phyloP scores from a whole-genome alignment of 2,329 filamentous ascomycete genomes.

The Trichoderma sp. region DNA sequence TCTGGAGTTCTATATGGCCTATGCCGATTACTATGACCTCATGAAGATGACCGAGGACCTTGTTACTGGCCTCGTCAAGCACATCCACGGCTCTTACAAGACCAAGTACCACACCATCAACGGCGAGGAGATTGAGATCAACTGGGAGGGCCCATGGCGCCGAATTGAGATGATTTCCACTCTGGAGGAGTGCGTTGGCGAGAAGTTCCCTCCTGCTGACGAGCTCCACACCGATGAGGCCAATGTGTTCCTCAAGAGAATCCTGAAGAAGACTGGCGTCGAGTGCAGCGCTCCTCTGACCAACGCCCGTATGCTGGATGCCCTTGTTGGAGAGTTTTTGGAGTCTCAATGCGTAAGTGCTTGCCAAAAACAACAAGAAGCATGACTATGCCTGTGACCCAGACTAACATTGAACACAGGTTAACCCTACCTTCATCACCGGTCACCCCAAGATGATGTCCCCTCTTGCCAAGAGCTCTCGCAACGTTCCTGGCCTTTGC shows the following conservation, averaged over 20 bases:
- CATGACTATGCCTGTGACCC: neutral
- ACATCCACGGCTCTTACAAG: conserved; percentile 81
- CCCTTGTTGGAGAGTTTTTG: conserved; percentile 90
- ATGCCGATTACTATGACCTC: conserved; percentile 87
- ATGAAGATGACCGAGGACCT: conserved; percentile 85
- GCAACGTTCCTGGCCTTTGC: conserved; percentile 78
- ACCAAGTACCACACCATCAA: conserved; percentile 85
- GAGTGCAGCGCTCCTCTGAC: conserved; percentile 90
- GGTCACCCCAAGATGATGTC: conserved; percentile 76
- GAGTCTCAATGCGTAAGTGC: conserved; percentile 74
- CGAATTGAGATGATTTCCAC: conserved; percentile 88
- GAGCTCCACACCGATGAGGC: conserved; percentile 89
- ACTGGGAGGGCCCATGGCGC: conserved; percentile 96
- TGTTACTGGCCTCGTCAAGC: conserved; percentile 85
- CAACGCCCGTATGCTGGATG: conserved; percentile 95
- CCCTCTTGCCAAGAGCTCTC: conserved; percentile 94
- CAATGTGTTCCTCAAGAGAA: conserved; percentile 79
- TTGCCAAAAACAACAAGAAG: neutral
- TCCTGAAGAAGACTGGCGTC: conserved; percentile 88
- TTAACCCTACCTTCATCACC: conserved; percentile 73
- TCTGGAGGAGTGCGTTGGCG: conserved; percentile 84
- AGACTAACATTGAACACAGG: conserved; percentile 31
- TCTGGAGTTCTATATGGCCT: conserved; percentile 96
- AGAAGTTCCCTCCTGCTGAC: conserved; percentile 90
- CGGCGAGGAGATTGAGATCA: conserved; percentile 86